These are phyloP conservation scores for Globisporangium radiosum DNA, from an alignment of 352 stramenopile genomes.

Conservation along the genomic window DNA sequence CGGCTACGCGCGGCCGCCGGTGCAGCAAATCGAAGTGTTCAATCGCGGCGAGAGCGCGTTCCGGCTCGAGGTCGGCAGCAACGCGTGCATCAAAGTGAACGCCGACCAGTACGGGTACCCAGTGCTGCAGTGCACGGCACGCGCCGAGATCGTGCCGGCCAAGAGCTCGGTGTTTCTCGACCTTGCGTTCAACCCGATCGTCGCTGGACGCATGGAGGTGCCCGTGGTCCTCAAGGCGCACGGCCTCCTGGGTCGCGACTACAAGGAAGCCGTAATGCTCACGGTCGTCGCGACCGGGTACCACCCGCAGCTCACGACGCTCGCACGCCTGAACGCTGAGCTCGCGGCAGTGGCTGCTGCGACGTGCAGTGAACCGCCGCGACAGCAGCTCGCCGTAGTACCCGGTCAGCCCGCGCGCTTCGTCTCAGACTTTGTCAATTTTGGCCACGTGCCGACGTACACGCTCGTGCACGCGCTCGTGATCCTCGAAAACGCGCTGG, in stretches of 20 bases:
- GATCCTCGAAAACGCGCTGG: slow-evolving; percentile 40
- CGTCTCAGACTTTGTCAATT: slow-evolving; percentile 44
- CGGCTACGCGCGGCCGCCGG: slow-evolving; percentile 19
- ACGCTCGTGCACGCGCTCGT: slow-evolving; percentile 38
- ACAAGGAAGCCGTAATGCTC: slow-evolving; percentile 61
- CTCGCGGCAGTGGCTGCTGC: slow-evolving; percentile 13
- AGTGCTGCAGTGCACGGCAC: slow-evolving; percentile 43
- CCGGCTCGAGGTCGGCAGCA: slow-evolving; percentile 53
- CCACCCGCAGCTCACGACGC: slow-evolving; percentile 31
- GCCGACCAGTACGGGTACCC: slow-evolving; percentile 40
- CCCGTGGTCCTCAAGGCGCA: slow-evolving; percentile 59
- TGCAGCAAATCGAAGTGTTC: slow-evolving; percentile 74
- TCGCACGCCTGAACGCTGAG: slow-evolving; percentile 25
- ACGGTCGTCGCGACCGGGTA: slow-evolving; percentile 55
- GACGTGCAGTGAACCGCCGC: slow-evolving; percentile 14
- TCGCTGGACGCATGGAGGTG: slow-evolving; percentile 40
- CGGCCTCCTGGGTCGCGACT: slow-evolving; percentile 57
- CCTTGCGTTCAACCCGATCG: slow-evolving; percentile 72
- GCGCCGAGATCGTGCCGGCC: slow-evolving; percentile 51
- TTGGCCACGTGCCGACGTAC: slow-evolving; percentile 54
- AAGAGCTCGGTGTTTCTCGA: slow-evolving; percentile 61
- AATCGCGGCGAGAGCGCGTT: slow-evolving; percentile 69
- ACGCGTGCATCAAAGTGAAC: slow-evolving; percentile 52
- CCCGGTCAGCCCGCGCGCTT: slow-evolving; percentile 41
- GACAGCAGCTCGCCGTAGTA: slow-evolving; percentile 23